These are phyloP conservation scores for Silene noctiflora DNA, from an alignment of 179 eudicot genomes.

Conservation along the genomic window DNA sequence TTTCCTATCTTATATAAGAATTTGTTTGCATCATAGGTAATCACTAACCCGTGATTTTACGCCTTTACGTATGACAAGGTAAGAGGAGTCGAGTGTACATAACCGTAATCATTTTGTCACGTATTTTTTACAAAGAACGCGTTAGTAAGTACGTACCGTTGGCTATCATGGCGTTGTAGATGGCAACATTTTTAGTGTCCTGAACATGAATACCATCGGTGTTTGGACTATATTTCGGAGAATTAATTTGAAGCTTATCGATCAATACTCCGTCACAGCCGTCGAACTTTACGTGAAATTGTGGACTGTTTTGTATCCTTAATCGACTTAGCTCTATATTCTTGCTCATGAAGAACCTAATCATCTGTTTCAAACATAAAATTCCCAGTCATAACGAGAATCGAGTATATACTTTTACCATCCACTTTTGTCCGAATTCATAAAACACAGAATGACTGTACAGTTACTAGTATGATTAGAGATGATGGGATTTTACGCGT, in stretches of 20 bases:
- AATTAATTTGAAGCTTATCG: conserved; percentile 69
- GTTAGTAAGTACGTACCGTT: conserved; percentile 48
- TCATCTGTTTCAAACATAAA: conserved; percentile 43
- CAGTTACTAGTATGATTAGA: too few relatives aligned
- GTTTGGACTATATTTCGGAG: conserved; percentile 86
- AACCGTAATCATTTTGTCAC: too few relatives aligned
- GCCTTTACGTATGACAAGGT: too few relatives aligned
- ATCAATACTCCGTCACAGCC: conserved; percentile 83
- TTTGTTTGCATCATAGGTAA: too few relatives aligned
- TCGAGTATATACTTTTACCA: too few relatives aligned
- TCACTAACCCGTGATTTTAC: too few relatives aligned
- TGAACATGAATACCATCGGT: conserved; percentile 92
- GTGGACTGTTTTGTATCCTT: conserved; percentile 83
- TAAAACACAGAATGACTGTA: too few relatives aligned
- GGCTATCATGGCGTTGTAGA: conserved; percentile 75
- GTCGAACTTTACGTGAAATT: conserved; percentile 91
- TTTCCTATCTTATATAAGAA: too few relatives aligned
- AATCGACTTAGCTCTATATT: conserved; percentile 58
- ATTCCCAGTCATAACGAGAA: neutral
- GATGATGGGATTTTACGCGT: too few relatives aligned
- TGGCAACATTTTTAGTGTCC: conserved; percentile 67
- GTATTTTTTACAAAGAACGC: too few relatives aligned
- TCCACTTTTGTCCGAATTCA: too few relatives aligned
- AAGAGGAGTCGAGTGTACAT: too few relatives aligned
- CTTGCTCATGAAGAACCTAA: conserved; percentile 85